Evolutionary conservation across 805 yeast species (phyloP), one percentile per base, ranked within the genome.

Genomic region (Ogataea haglerorum): DNA sequence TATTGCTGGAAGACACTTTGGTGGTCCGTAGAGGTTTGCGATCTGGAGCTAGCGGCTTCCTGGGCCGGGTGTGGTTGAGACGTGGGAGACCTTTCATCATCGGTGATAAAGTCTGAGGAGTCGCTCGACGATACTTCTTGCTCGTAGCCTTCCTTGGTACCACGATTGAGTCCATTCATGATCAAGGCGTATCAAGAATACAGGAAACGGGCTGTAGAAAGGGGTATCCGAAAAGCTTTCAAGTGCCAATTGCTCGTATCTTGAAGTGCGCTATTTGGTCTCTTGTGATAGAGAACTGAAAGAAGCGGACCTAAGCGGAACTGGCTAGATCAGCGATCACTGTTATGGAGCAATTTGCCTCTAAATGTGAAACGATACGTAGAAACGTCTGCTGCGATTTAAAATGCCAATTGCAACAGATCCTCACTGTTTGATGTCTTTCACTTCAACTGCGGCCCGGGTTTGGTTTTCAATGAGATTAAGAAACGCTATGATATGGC

Each of bases 111-210:
- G n/a, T 44, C 53, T 2, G 62, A 56, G 3, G 55, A 48, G 28
- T 49, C 52, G 6, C 51, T 29, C 8, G 56, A 46, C 3, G 60
- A 54, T 5, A 47, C 19, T 14, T 54, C 56, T 13, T 53, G 54
- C 12, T 49, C 56, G 24, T 46, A 49, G 6, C 39, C 49, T 8
- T 36, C 47, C 16, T 27, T 30, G 2, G 42, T 27, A 12, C 34
- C 47, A 6, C 16, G 38, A 26, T 42, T 39, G 19, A 41, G 37
- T 6, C 19, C 27, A 12, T 43, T 46, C 46, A 46, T 40, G 18
- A 17, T 30, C 25, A 34, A 34, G 27, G 43, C 43, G 38, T 34
- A 30, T 24, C 27, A 24, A 24, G 30, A 14, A 27, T 27, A 10
- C 8, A 5, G 12, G 14, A 24, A 10, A 24, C 27, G 6, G 5